A percentile compares a stretch with the other conserved stretches of the same genome.
Evolutionary conservation across 2,329 filamentous ascomycete species (phyloP).

Genomic region (Fusarium brachygibbosum): DNA sequence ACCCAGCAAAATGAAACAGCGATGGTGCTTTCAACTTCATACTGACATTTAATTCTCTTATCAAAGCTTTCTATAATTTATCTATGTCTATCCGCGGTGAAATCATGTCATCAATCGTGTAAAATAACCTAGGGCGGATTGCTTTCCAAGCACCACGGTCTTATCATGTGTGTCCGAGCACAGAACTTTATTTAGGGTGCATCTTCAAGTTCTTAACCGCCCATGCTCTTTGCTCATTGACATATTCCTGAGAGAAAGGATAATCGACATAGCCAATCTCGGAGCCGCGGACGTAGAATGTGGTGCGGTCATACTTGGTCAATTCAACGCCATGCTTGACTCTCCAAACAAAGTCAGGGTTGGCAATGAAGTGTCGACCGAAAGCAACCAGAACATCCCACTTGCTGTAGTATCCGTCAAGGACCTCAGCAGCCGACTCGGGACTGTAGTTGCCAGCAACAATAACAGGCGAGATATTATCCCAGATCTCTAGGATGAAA

Average conservation of each 20-base stretch:
- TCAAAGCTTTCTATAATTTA: too few species aligned
- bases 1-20: background rate
- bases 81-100: background rate
- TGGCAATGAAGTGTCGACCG: constrained; percentile 49
- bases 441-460: constrained; percentile 48
- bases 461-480: constrained; percentile 49
- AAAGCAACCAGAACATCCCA: constrained; percentile 51
- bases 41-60: background rate
- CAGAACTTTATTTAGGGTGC: constrained; percentile 6
- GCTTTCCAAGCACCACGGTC: too few species aligned
- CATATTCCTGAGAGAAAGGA: constrained; percentile 31
- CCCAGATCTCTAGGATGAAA: constrained; percentile 51
- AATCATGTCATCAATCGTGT: background rate
- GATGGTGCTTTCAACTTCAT: background rate
- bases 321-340: constrained; percentile 44
- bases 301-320: constrained; percentile 45
- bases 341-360: constrained; percentile 50
- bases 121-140: rapidly evolving
- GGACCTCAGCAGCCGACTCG: constrained; percentile 23
- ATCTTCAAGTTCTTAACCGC: constrained; percentile 15
- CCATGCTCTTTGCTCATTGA: constrained; percentile 24
- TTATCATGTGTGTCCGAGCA: too few species aligned
- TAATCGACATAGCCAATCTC: constrained; percentile 44
- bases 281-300: constrained; percentile 43
- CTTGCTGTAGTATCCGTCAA: constrained; percentile 48